Percentiles rank a stretch among this genome's conserved stretches.
These are phyloP conservation scores for Nevesoporus exiguus DNA, from an alignment of 768 basidiomycete genomes.

Conservation along the genomic window DNA sequence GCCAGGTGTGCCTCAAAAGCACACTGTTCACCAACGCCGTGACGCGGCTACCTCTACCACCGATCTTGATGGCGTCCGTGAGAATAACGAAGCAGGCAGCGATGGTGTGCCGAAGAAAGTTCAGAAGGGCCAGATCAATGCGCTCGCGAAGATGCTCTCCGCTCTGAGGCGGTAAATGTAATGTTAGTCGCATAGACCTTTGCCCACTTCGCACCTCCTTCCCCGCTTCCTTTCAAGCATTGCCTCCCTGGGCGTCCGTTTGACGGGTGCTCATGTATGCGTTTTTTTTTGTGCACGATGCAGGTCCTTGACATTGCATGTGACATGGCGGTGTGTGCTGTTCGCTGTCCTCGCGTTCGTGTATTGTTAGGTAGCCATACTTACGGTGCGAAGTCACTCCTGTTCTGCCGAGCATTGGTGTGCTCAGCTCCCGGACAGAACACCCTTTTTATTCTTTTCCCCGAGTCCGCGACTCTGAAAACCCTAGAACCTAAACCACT, in stretches of 20 bases:
- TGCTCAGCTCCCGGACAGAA: conserved; percentile 22
- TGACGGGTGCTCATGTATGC: conserved; percentile 22
- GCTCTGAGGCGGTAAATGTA: conserved; percentile 60
- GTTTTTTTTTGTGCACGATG: conserved; percentile 18
- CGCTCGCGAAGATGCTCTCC: conserved; percentile 89
- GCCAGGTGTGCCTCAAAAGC: conserved; percentile 42
- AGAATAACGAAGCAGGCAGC: conserved; percentile 16
- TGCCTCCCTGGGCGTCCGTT: conserved; percentile 5
- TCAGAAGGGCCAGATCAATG: conserved; percentile 86
- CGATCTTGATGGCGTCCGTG: conserved; percentile 48
- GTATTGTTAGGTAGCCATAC: conserved; percentile 55
- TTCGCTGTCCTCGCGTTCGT: conserved; percentile 37
- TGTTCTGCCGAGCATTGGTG: conserved; percentile 18
- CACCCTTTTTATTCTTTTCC: conserved; percentile 3
- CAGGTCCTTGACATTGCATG: conserved; percentile 32
- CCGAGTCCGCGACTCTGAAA: conserved; percentile 28
- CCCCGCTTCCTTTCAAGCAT: not conserved
- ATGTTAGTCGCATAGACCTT: conserved; percentile 26
- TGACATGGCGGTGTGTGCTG: conserved; percentile 25
- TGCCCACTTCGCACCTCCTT: conserved; percentile 1
- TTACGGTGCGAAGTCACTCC: conserved; percentile 38
- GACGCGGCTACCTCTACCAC: conserved; percentile 77
- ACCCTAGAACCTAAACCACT: conserved; percentile 19
- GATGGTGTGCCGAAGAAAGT: conserved; percentile 66
- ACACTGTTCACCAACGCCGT: conserved; percentile 43